Evolutionary conservation across 129 eudicot genomes (phyloP).

Genomic region (Heracleum sosnowskyi): DNA sequence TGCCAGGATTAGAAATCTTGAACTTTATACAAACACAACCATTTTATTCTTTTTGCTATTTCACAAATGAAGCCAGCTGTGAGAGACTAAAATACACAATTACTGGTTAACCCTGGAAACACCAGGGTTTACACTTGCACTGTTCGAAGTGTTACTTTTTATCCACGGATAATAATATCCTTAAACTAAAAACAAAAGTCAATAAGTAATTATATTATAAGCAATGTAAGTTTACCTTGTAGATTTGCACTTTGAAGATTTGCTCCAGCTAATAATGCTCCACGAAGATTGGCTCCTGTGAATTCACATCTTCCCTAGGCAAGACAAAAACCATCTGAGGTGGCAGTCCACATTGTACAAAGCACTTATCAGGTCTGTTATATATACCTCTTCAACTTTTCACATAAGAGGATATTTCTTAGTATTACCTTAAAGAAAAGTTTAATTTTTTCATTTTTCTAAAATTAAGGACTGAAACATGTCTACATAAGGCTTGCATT

Average conservation of each 20-base stretch:
- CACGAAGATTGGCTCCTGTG: slow-evolving; percentile 96
- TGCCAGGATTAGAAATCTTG: not conserved
- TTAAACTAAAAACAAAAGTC: not conserved
- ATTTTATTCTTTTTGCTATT: not conserved
- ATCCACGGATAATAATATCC: too few relatives aligned
- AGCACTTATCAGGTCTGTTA: not conserved
- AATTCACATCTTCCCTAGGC: slow-evolving; percentile 95
- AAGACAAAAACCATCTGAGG: slow-evolving; percentile 35
- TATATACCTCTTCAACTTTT: not conserved
- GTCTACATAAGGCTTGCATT: not conserved
- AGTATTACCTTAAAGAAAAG: not conserved
- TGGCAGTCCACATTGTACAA: slow-evolving; percentile 16
- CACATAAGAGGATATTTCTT: too few relatives aligned
- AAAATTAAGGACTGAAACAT: not conserved
- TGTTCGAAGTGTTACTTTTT: not conserved
- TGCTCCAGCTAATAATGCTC: slow-evolving; percentile 91
- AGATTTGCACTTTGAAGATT: slow-evolving; percentile 96
- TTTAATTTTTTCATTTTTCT: not conserved
- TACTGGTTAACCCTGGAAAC: not conserved
- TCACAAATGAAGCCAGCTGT: not conserved
- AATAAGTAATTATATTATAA: not conserved
- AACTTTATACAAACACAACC: not conserved
- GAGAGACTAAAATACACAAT: not conserved
- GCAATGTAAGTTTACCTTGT: slow-evolving; percentile 44
- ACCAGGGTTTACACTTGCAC: not conserved